phyloP scores from a whole-genome alignment of 768 basidiomycete genomes.

The Tricholoma bakamatsutake region DNA sequence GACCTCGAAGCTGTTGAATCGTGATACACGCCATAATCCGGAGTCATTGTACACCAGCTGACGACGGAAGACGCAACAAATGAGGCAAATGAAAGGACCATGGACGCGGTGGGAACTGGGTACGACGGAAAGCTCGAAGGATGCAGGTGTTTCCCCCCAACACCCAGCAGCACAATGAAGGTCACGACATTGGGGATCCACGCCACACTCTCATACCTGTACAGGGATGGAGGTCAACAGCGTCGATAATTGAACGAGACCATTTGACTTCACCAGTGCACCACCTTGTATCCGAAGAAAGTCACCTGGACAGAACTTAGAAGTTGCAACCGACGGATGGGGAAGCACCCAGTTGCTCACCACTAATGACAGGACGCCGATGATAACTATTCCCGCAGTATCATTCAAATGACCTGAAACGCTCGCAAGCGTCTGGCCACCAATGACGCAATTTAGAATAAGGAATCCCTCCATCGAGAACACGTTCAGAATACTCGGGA shows the following conservation, averaged over 20 bases:
- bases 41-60: slow-evolving; percentile 38
- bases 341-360: slow-evolving; percentile 18
- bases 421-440: slow-evolving; percentile 59
- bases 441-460: slow-evolving; percentile 62
- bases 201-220: slow-evolving; percentile 47
- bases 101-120: slow-evolving; percentile 23
- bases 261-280: slow-evolving; percentile 43
- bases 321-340: background rate
- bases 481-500: slow-evolving; percentile 53
- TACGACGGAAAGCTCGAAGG: slow-evolving; percentile 8
- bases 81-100: slow-evolving; percentile 30
- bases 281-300: slow-evolving; percentile 59
- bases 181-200: slow-evolving; percentile 66
- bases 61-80: slow-evolving; percentile 32
- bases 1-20: slow-evolving; percentile 26
- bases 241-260: background rate
- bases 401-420: slow-evolving; percentile 37
- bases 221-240: background rate
- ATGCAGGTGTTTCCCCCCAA: slow-evolving; percentile 55
- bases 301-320: slow-evolving; percentile 27
- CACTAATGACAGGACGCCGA: slow-evolving; percentile 31
- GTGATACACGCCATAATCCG: slow-evolving; percentile 43
- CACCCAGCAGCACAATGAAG: slow-evolving; percentile 57
- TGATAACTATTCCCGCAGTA: slow-evolving; percentile 35
- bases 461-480: slow-evolving; percentile 58